phyloP scores from a whole-genome alignment of 108 stramenopile species.

The Poteriospumella lacustris region DNA sequence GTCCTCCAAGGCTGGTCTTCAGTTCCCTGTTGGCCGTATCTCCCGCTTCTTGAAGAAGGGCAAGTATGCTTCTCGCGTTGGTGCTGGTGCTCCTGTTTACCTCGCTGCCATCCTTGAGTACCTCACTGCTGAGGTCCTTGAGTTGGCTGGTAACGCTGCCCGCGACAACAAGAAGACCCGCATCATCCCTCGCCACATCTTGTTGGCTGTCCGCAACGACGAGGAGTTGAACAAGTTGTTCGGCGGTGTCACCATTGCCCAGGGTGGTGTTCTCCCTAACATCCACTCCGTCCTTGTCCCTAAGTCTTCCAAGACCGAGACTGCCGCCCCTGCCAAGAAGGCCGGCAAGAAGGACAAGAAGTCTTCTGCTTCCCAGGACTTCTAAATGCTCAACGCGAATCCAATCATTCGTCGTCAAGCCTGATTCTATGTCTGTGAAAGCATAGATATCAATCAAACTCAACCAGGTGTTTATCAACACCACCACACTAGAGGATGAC shows the following conservation, averaged over 20 bases:
- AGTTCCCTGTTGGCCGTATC: conserved; percentile 93
- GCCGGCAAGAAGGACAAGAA: too few relatives aligned
- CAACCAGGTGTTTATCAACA: too few relatives aligned
- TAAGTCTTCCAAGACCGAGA: too few relatives aligned
- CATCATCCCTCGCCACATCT: conserved; percentile 88
- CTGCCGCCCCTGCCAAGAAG: too few relatives aligned
- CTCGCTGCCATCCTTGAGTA: conserved; percentile 90
- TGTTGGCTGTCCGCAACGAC: conserved; percentile 85
- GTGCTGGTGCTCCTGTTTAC: conserved; percentile 88
- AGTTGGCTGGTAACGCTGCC: conserved; percentile 88
- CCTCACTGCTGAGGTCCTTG: conserved; percentile 84
- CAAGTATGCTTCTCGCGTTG: conserved; percentile 82
- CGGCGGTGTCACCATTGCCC: conserved; percentile 84
- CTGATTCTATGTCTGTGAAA: too few relatives aligned
- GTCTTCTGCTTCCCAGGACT: too few relatives aligned
- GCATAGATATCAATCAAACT: too few relatives aligned
- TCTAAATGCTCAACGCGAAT: too few relatives aligned
- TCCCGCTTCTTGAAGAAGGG: conserved; percentile 88
- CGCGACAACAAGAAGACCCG: conserved; percentile 93
- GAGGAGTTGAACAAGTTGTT: conserved; percentile 90
- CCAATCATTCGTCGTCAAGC: too few relatives aligned
- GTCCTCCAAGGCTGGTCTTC: conserved; percentile 86
- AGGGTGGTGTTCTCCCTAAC: conserved; percentile 92
- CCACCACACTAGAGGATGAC: too few relatives aligned
- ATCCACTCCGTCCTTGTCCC: conserved; percentile 91